phyloP scores from a whole-genome alignment of 495 filamentous ascomycete species.

The Aspergillus nidulans region DNA sequence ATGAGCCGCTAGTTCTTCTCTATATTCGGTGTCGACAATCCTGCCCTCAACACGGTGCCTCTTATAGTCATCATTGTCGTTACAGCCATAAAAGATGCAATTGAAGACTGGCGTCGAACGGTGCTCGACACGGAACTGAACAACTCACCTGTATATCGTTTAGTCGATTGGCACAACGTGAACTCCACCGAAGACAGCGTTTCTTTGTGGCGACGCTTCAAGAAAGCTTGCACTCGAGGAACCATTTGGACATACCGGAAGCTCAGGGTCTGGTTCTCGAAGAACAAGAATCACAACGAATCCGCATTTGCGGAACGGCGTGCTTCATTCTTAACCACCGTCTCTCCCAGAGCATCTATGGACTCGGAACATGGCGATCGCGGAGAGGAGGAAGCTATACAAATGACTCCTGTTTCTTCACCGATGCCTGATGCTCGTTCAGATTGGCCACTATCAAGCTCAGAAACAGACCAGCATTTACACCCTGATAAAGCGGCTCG shows the following conservation, averaged over 20 bases:
- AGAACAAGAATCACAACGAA: conserved; percentile 37
- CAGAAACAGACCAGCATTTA: conserved; percentile 24
- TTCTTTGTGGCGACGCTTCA: conserved; percentile 80
- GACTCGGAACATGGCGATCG: conserved; percentile 57
- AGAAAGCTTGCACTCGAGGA: conserved; percentile 76
- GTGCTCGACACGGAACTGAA: conserved; percentile 92
- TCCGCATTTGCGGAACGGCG: conserved; percentile 47
- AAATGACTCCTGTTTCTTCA: conserved; percentile 94
- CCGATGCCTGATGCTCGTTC: conserved; percentile 56
- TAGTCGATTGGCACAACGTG: conserved; percentile 87
- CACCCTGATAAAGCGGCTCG: conserved; percentile 33
- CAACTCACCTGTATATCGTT: conserved; percentile 88
- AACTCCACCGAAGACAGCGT: conserved; percentile 86
- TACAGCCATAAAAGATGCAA: conserved; percentile 92
- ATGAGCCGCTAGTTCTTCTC: conserved; percentile 71
- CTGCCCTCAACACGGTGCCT: conserved; percentile 84
- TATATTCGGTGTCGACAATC: conserved; percentile 90
- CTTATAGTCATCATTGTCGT: conserved; percentile 91
- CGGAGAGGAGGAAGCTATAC: conserved; percentile 56
- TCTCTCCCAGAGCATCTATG: conserved; percentile 55
- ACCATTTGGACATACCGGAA: conserved; percentile 55
- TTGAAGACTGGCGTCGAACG: conserved; percentile 94
- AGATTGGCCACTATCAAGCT: conserved; percentile 30
- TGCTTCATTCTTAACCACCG: conserved; percentile 60
- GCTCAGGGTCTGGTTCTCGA: conserved; percentile 38